Evolutionary conservation across 192 early-diverging fungal genomes (phyloP), one percentile per base, ranked within the genome.

Genomic region (Martensiomyces pterosporus): DNA sequence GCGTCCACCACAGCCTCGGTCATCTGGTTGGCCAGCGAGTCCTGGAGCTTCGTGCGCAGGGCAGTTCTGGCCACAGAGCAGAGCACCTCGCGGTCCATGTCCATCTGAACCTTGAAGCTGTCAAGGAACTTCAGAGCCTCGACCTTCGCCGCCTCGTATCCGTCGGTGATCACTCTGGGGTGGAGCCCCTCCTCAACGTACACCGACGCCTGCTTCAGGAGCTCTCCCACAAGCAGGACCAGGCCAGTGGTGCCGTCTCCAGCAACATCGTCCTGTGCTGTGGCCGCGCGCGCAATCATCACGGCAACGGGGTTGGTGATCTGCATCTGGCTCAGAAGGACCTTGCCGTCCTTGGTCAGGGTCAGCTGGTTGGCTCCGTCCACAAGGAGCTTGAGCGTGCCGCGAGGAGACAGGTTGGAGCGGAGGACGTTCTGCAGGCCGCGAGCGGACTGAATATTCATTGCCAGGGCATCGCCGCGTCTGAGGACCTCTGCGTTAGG

Each of bases 291-390:
- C 18, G 97, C 97, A 68, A 99, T 97, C 97, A 99, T 99, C 48
- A 90, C 88, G 18, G 97, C 97, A 3, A 94, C 96, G 6, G 97
- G 97, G 73, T 99, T 93, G 87, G 96, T 94, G 74, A 99, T 99
- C 94, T 99, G 97, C 97, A 99, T 99, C 77, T 99, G 94, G 54
- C 77, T 92, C 52, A 99, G 78, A 21, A 99, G 86, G 33, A 99
- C 97, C 63, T 99, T 99, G 46, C 97, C 97, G 67, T 99, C 97
- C 79, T 99, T 99, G 29, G 97, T 99, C 45, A 98, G 76, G 66
- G 95, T 99, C 64, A 96, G 88, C 52, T 84, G 84, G 52, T 95
- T 95, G 33, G 93, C 83, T 26, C 97, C 97, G 57, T 93, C 90
- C 14, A 99, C 97, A 40, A 99, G 81, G 87, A 99, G 95, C 79